A percentile compares a stretch with the other conserved stretches of the same genome.
These are phyloP conservation scores for Funneliformis mosseae DNA, from an alignment of 192 early-diverging fungal genomes.

Conservation along the genomic window DNA sequence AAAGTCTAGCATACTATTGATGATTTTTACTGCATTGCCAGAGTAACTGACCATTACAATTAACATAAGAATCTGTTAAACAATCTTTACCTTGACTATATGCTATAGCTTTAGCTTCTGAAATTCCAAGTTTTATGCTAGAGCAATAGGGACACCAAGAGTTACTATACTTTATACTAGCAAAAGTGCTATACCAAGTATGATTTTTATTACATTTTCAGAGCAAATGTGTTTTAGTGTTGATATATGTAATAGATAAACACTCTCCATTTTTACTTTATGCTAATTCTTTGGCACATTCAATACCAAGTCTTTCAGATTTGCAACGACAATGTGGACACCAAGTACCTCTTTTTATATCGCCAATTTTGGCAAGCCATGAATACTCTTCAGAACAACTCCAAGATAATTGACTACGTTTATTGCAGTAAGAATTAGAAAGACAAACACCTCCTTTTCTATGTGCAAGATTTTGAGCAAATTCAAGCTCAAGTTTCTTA, in stretches of 20 bases:
- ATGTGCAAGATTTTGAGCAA: not conserved
- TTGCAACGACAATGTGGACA: conserved; percentile 10
- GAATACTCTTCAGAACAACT: not conserved
- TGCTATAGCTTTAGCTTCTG: no score
- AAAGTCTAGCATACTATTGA: no score
- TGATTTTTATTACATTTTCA: conserved; percentile 28
- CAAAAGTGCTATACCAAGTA: conserved; percentile 14
- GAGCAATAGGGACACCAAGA: conserved; percentile 18
- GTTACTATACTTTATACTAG: conserved; percentile 4
- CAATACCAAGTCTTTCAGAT: conserved; percentile 27
- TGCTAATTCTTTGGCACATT: conserved; percentile 13
- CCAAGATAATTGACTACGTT: not conserved
- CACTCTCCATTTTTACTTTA: conserved; percentile 17
- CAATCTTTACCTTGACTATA: no score
- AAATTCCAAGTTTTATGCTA: no score
- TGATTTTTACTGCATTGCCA: no score
- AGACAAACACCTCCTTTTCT: not conserved
- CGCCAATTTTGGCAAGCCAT: not conserved
- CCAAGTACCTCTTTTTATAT: conserved; percentile 13
- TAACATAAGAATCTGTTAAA: no score
- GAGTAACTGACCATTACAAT: no score
- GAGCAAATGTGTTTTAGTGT: not conserved
- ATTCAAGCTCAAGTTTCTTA: not conserved
- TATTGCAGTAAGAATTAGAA: not conserved
- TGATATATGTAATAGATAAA: conserved; percentile 14